phyloP scores from a whole-genome alignment of 352 stramenopile genomes.

The Phytophthora lateralis region DNA sequence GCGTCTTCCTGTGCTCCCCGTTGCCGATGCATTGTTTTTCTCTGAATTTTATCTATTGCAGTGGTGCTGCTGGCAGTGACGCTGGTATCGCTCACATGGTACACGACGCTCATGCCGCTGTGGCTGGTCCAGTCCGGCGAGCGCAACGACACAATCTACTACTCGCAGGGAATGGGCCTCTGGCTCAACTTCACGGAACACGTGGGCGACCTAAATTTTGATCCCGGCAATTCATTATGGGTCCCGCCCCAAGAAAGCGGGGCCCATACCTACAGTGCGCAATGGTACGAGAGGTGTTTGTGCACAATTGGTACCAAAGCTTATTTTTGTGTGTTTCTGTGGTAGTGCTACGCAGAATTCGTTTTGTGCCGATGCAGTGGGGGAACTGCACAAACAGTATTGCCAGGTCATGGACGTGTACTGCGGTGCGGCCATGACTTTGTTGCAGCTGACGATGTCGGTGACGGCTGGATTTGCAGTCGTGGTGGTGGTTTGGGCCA shows the following conservation, averaged over 20 bases:
- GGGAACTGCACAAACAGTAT: slow-evolving; percentile 77
- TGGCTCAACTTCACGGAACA: slow-evolving; percentile 88
- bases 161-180: slow-evolving; percentile 78
- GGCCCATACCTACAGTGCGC: slow-evolving; percentile 53
- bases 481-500: slow-evolving; percentile 52
- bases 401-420: slow-evolving; percentile 77
- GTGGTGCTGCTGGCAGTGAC: slow-evolving; percentile 54
- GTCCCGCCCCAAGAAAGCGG: slow-evolving; percentile 65
- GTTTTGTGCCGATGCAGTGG: slow-evolving; percentile 59
- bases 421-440: slow-evolving; percentile 58
- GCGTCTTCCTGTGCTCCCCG: slow-evolving; percentile 1
- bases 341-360: slow-evolving; percentile 34
- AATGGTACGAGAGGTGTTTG: slow-evolving; percentile 51
- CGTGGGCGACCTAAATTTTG: slow-evolving; percentile 64
- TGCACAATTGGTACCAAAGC: not conserved
- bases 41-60: slow-evolving; percentile 24
- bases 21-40: not conserved
- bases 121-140: slow-evolving; percentile 73
- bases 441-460: slow-evolving; percentile 66
- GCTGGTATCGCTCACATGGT: slow-evolving; percentile 68
- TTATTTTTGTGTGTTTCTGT: not conserved
- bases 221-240: slow-evolving; percentile 83
- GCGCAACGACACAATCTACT: slow-evolving; percentile 52
- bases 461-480: slow-evolving; percentile 53
- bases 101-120: slow-evolving; percentile 66